A percentile compares a stretch with the other conserved stretches of the same genome.
Evolutionary conservation across 176 grass and related monocot species (phyloP).

Genomic region (Paspalum vaginatum): DNA sequence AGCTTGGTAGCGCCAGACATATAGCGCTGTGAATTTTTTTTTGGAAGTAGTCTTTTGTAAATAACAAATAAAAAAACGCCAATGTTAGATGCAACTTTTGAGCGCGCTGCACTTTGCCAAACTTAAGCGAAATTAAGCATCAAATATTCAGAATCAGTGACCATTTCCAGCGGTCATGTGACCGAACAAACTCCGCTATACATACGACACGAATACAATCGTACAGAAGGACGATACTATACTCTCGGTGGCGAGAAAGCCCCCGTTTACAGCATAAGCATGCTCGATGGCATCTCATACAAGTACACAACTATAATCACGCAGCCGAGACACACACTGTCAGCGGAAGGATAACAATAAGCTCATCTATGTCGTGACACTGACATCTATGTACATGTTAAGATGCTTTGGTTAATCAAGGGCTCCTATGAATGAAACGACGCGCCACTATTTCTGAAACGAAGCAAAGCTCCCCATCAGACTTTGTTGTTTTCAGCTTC

Average conservation of each 20-base stretch:
- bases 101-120: too few species aligned
- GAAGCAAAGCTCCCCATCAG: background rate
- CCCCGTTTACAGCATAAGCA: background rate
- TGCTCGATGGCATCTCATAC: background rate
- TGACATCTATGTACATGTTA: constrained; percentile 36
- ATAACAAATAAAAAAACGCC: too few species aligned
- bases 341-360: constrained; percentile 12
- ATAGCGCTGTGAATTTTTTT: too few species aligned
- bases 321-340: constrained; percentile 8
- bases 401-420: background rate
- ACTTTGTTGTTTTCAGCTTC: constrained; percentile 16
- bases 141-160: background rate
- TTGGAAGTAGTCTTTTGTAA: too few species aligned
- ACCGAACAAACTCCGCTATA: background rate
- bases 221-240: too few species aligned
- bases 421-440: background rate
- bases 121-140: too few species aligned
- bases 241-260: background rate
- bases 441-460: background rate
- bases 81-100: too few species aligned
- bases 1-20: too few species aligned
- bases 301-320: background rate
- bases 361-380: background rate
- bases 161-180: background rate
- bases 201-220: constrained; percentile 7